These are phyloP conservation scores for Schizochytrium sp. DNA, from an alignment of 108 stramenopile genomes.

Conservation along the genomic window DNA sequence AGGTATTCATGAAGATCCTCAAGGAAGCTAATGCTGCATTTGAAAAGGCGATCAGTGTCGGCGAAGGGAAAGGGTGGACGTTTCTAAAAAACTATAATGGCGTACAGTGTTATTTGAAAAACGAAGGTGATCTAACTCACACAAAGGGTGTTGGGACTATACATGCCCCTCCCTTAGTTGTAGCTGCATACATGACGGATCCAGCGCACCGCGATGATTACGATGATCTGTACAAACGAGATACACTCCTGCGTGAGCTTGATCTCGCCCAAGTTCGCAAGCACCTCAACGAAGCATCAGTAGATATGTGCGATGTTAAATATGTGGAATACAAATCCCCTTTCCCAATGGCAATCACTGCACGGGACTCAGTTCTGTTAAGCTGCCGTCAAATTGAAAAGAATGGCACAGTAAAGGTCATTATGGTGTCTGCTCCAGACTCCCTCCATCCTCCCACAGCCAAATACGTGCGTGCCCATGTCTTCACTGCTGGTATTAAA, in stretches of 20 bases:
- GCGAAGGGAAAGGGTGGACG: constrained; percentile 41
- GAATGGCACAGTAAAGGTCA: constrained; percentile 55
- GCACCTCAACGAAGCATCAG: neutral
- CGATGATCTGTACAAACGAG: constrained; percentile 57
- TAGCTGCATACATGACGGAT: constrained; percentile 41
- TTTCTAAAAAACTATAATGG: constrained; percentile 42
- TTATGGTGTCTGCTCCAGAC: constrained; percentile 26
- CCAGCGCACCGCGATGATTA: neutral
- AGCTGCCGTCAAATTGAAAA: neutral
- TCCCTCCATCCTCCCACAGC: neutral
- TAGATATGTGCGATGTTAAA: constrained; percentile 38
- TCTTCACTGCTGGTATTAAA: constrained; percentile 47
- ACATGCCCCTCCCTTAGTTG: constrained; percentile 9
- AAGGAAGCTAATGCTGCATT: neutral
- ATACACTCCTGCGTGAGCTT: constrained; percentile 22
- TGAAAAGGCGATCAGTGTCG: constrained; percentile 57
- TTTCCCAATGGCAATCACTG: constrained; percentile 19
- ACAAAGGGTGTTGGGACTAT: constrained; percentile 55
- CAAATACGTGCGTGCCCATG: constrained; percentile 48
- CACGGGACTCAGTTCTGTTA: neutral
- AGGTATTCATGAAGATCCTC: neutral
- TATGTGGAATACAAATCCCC: constrained; percentile 48
- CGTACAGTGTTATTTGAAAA: constrained; percentile 49
- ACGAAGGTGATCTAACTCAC: constrained; percentile 45
- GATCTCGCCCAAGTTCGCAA: neutral